Conservation (phyloP, 2,329 filamentous ascomycete species). For the Penicillium occitanis region DNA sequence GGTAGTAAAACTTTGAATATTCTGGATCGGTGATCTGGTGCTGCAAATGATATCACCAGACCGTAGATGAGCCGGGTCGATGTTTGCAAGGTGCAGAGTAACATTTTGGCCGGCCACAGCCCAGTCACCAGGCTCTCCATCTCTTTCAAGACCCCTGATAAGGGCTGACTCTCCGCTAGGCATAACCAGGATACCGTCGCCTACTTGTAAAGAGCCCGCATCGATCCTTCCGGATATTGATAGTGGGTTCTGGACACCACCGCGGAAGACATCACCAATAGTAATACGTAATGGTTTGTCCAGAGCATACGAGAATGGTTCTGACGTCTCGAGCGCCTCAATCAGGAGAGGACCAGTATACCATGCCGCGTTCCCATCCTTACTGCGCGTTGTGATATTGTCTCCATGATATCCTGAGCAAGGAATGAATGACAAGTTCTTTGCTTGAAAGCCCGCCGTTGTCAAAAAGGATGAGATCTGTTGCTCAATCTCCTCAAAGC, state of each 20-base stretch:
- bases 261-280: constrained; percentile 82
- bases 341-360: constrained; percentile 77
- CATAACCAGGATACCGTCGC: constrained; percentile 75
- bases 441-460: constrained; percentile 75
- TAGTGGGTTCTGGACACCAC: constrained; percentile 74
- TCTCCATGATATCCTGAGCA: constrained; percentile 87
- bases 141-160: constrained; percentile 78
- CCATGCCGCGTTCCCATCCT: constrained; percentile 64
- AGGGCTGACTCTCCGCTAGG: constrained; percentile 78
- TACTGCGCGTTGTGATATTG: constrained; percentile 64
- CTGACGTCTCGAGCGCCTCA: constrained; percentile 79
- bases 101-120: constrained; percentile 89
- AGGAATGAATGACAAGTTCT: constrained; percentile 82
- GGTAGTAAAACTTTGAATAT: constrained; percentile 71
- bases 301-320: constrained; percentile 68
- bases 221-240: constrained; percentile 86
- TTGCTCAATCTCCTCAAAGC: constrained; percentile 81
- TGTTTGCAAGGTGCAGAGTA: constrained; percentile 77
- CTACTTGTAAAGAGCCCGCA: constrained; percentile 77
- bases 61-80: constrained; percentile 78
- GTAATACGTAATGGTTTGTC: constrained; percentile 81
- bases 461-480: constrained; percentile 81
- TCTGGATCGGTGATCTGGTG: constrained; percentile 64
- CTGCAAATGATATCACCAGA: constrained; percentile 85
- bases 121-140: constrained; percentile 75